Conservation (phyloP, 2,329 filamentous ascomycete genomes). For the Xylariales sp. region DNA sequence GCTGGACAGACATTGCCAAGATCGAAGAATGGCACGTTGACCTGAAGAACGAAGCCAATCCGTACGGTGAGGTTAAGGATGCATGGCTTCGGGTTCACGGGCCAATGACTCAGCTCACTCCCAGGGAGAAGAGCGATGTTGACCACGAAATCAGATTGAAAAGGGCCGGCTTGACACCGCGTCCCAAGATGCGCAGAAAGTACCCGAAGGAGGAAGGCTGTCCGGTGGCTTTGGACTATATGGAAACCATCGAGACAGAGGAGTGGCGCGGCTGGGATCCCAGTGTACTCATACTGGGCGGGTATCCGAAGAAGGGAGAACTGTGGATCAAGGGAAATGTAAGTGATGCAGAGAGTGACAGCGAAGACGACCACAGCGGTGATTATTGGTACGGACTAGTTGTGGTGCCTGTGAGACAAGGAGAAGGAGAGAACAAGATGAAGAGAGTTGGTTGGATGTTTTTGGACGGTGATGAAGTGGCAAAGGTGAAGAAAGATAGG, state of each 20-base stretch:
- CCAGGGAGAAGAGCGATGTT: not conserved
- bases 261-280: no score
- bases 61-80: slow-evolving; percentile 12
- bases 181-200: not conserved
- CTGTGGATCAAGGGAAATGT: no score
- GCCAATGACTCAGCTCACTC: slow-evolving; percentile 6
- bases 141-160: not conserved
- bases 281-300: no score
- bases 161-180: not conserved
- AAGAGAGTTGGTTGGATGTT: not conserved
- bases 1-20: slow-evolving; percentile 7
- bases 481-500: not conserved
- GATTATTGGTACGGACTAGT: not conserved
- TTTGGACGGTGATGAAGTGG: not conserved
- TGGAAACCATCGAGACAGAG: not conserved
- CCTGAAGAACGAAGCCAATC: slow-evolving; percentile 10
- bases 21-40: slow-evolving; percentile 12
- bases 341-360: no score
- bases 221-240: not conserved
- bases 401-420: not conserved
- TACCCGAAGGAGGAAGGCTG: not conserved
- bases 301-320: no score
- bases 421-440: slow-evolving; percentile 1
- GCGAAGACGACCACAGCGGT: not conserved
- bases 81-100: slow-evolving; percentile 14